Percentiles rank a stretch among this genome's conserved stretches.
These are phyloP conservation scores for Capsicum chinense DNA, from an alignment of 257 asterid genomes.

Conservation along the genomic window DNA sequence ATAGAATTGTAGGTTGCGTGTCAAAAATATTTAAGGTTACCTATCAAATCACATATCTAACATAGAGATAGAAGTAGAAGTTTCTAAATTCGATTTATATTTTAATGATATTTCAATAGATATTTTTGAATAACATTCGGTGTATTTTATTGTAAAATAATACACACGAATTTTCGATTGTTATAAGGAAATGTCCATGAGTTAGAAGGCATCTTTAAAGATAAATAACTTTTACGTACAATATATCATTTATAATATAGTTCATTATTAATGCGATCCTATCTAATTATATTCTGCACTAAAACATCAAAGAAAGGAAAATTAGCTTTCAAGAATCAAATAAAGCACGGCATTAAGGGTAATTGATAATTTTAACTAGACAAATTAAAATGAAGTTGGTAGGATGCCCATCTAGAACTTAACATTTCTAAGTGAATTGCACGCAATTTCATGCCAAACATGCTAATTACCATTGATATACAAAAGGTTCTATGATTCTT, in stretches of 20 bases:
- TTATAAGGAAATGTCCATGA: neutral
- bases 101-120: neutral
- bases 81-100: neutral
- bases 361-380: neutral
- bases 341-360: conserved; percentile 21
- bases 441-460: conserved; percentile 41
- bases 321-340: conserved; percentile 32
- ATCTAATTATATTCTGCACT: conserved; percentile 27
- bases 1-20: neutral
- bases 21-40: neutral
- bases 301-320: neutral
- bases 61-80: neutral
- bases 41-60: neutral
- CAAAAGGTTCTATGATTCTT: conserved; percentile 20
- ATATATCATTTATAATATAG: neutral
- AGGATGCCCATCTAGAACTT: conserved; percentile 36
- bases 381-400: conserved; percentile 37
- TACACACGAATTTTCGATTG: neutral
- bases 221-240: conserved; percentile 20
- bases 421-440: conserved; percentile 26
- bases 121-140: neutral
- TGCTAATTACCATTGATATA: conserved; percentile 24
- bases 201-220: conserved; percentile 16
- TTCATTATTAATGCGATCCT: conserved; percentile 16
- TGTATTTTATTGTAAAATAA: neutral